These are phyloP conservation scores for Backusella liffmaniae DNA, from an alignment of 192 early-diverging fungal species.

Conservation along the genomic window DNA sequence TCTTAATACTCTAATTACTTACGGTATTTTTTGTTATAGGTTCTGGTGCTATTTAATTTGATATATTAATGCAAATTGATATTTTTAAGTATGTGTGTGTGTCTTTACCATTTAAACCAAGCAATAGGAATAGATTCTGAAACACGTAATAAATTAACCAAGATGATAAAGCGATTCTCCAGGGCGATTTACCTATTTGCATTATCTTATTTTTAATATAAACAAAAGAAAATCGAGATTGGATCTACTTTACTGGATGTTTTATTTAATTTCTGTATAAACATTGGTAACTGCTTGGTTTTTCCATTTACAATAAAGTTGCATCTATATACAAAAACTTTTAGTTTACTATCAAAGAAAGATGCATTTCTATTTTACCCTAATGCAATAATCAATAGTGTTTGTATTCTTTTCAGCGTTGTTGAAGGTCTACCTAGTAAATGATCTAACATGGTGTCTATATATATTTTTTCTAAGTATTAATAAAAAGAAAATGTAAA, in stretches of 20 bases:
- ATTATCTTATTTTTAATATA: not conserved
- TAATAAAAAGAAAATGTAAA: not conserved
- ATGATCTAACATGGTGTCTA: not conserved
- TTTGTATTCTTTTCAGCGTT: not conserved
- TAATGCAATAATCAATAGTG: not conserved
- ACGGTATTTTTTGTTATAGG: slow-evolving; percentile 51
- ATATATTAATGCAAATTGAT: slow-evolving; percentile 13
- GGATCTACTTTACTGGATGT: not conserved
- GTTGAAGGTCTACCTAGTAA: not conserved
- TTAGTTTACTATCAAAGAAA: too few relatives aligned
- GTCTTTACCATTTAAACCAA: slow-evolving; percentile 65
- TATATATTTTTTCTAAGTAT: not conserved
- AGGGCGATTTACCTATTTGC: slow-evolving; percentile 47
- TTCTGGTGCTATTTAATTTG: slow-evolving; percentile 62
- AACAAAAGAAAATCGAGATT: not conserved
- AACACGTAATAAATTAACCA: slow-evolving; percentile 61
- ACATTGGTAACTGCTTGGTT: not conserved
- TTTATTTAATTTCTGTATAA: slow-evolving; percentile 1
- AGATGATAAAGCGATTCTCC: slow-evolving; percentile 75
- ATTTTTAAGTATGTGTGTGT: not conserved
- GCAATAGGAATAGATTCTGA: slow-evolving; percentile 65
- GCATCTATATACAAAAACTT: not conserved
- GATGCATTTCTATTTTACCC: not conserved
- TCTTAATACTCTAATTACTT: not conserved
- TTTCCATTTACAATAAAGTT: slow-evolving; percentile 6